phyloP scores from a whole-genome alignment of 1,284 basidiomycete genomes.

The Naganishia sp. region DNA sequence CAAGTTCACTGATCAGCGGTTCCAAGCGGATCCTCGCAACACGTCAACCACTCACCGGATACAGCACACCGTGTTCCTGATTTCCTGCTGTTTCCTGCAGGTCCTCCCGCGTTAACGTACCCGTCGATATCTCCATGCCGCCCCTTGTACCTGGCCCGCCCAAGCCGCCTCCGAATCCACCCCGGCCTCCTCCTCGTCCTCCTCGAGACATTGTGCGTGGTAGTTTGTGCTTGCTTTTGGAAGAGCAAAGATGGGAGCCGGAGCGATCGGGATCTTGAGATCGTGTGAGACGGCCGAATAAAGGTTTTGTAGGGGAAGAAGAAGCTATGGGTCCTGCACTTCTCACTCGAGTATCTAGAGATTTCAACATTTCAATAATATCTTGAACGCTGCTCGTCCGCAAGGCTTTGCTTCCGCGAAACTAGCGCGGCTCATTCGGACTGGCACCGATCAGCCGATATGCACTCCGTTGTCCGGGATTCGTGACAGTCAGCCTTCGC shows the following conservation, averaged over 20 bases:
- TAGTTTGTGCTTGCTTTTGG: not conserved
- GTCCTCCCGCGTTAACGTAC: slow-evolving; percentile 32
- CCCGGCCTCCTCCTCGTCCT: slow-evolving; percentile 30
- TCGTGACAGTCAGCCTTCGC: no score
- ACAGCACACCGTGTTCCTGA: slow-evolving; percentile 45
- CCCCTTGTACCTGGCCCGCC: slow-evolving; percentile 13
- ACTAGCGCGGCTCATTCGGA: no score
- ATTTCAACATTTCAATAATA: not conserved
- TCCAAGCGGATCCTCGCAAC: not conserved
- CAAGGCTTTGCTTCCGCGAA: slow-evolving; percentile 1
- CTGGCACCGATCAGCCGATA: no score
- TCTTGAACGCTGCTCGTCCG: not conserved
- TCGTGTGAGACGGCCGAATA: no score
- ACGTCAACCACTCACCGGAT: slow-evolving; percentile 42
- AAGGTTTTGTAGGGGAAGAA: no score
- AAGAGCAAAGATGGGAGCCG: no score
- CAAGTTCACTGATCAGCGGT: not conserved
- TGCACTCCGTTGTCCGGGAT: no score
- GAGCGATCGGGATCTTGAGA: no score
- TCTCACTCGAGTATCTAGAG: no score
- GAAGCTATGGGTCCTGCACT: no score
- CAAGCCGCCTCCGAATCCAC: slow-evolving; percentile 28
- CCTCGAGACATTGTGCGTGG: slow-evolving; percentile 28
- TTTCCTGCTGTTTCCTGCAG: slow-evolving; percentile 26
- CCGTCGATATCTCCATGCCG: slow-evolving; percentile 26